Evolutionary conservation across 192 early-diverging fungal species (phyloP).

Genomic region (Coemansia pectinata): DNA sequence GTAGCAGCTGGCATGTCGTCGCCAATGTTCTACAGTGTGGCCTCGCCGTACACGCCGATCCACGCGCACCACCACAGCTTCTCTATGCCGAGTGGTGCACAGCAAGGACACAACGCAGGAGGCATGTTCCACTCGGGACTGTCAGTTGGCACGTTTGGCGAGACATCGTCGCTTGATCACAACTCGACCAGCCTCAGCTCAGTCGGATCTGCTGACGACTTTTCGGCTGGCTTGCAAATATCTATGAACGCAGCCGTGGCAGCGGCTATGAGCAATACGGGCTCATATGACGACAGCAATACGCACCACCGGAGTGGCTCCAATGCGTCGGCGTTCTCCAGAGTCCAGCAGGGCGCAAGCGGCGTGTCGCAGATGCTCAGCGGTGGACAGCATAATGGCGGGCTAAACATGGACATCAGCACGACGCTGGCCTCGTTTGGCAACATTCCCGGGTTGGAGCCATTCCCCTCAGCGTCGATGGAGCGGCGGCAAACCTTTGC

Average conservation of each 20-base stretch:
- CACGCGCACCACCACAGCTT: conserved; percentile 49
- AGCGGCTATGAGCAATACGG: conserved; percentile 16
- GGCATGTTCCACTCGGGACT: conserved; percentile 26
- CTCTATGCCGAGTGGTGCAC: conserved; percentile 27
- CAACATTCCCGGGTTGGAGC: conserved; percentile 37
- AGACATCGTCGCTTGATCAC: conserved; percentile 13
- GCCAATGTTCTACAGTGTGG: conserved; percentile 42
- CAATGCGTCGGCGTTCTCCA: conserved; percentile 43
- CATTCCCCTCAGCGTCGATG: conserved; percentile 24
- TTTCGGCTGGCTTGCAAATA: conserved; percentile 47
- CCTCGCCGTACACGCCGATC: conserved; percentile 43
- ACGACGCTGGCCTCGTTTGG: conserved; percentile 35
- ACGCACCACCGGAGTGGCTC: conserved; percentile 26
- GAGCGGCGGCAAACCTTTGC: conserved; percentile 22
- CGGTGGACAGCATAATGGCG: conserved; percentile 9
- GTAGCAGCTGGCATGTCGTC: conserved; percentile 39
- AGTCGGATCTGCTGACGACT: conserved; percentile 27
- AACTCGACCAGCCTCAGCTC: conserved; percentile 10
- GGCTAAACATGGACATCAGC: conserved; percentile 35
- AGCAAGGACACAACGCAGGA: conserved; percentile 18
- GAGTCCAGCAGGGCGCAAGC: conserved; percentile 20
- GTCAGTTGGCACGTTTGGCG: conserved; percentile 20
- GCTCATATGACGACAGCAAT: conserved; percentile 22
- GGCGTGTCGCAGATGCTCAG: conserved; percentile 37
- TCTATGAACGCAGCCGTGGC: conserved; percentile 44